Conservation (phyloP, 2,329 filamentous ascomycete genomes). For the Fonsecaea multimorphosa region DNA sequence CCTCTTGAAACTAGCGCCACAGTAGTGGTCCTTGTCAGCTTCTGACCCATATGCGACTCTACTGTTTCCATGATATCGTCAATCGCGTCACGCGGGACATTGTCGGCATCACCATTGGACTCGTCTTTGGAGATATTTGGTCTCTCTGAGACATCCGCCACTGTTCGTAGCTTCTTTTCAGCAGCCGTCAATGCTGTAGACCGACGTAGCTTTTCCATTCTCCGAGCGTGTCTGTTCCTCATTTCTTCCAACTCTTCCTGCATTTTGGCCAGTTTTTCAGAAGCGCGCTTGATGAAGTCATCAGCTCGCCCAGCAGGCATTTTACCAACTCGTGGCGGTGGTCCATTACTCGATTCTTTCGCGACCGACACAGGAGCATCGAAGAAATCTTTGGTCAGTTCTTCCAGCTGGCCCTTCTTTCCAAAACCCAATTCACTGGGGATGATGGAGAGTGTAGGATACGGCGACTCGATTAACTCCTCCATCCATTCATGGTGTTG, state of each 20-base stretch:
- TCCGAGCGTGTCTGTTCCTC: conserved; percentile 76
- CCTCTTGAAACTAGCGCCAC: conserved; percentile 78
- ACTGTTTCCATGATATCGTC: conserved; percentile 78
- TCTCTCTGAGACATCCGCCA: conserved; percentile 55
- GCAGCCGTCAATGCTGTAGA: conserved; percentile 73
- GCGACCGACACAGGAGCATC: conserved; percentile 59
- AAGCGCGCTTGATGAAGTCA: conserved; percentile 80
- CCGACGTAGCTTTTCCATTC: conserved; percentile 75
- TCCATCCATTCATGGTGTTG: conserved; percentile 99
- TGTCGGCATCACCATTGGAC: conserved; percentile 19
- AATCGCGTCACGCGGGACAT: conserved; percentile 49
- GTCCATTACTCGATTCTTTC: conserved; percentile 40
- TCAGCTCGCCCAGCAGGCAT: conserved; percentile 78
- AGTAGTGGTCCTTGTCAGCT: conserved; percentile 67
- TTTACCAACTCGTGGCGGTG: conserved; percentile 59
- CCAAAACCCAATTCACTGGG: conserved; percentile 88
- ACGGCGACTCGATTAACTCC: conserved; percentile 90
- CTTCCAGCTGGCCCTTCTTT: conserved; percentile 78
- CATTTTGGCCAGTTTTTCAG: conserved; percentile 73
- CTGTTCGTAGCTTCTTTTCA: conserved; percentile 75
- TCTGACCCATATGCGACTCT: conserved; percentile 72
- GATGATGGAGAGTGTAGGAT: conserved; percentile 81
- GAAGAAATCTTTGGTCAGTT: conserved; percentile 84
- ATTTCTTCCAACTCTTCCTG: conserved; percentile 83
- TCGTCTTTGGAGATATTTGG: conserved; percentile 23